A percentile compares a stretch with the other conserved stretches of the same genome.
Evolutionary conservation across 2,329 filamentous ascomycete species (phyloP).

Genomic region (Colletotrichum filicis): DNA sequence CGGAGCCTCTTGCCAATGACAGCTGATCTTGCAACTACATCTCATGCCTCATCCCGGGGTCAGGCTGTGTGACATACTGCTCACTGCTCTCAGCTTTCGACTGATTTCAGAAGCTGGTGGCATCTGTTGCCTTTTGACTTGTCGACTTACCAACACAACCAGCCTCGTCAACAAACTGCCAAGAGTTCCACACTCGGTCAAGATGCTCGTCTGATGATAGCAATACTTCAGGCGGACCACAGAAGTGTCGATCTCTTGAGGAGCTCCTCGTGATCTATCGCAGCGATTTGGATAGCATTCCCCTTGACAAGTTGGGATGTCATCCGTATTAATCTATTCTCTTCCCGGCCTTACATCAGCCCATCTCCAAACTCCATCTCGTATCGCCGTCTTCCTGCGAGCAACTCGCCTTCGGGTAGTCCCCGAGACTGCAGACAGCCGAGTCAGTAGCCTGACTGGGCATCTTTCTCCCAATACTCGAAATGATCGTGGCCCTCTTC

Average conservation of each 20-base stretch:
- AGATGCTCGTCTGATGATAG: background rate
- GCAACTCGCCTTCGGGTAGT: background rate
- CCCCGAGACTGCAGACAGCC: background rate
- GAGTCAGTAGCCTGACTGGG: background rate
- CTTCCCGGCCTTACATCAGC: background rate
- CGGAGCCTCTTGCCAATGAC: constrained; percentile 21
- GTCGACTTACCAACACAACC: background rate
- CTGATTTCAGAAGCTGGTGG: background rate
- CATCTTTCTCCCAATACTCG: too few relatives aligned
- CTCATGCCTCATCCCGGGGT: background rate
- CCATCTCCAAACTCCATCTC: background rate
- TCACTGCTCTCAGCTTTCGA: background rate
- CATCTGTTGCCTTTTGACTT: background rate
- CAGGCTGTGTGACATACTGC: background rate
- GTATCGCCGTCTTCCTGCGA: background rate
- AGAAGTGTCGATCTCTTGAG: background rate
- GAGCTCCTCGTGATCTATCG: background rate
- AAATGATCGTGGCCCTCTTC: background rate
- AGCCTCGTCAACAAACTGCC: background rate
- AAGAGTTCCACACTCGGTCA: background rate
- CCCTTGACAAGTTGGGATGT: background rate
- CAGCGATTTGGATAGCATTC: background rate
- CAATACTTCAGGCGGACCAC: background rate
- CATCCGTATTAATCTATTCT: background rate
- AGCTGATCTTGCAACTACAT: constrained; percentile 17